Base-by-base conservation (phyloP, 441 rosid species). In the Populus hybrid region DNA sequence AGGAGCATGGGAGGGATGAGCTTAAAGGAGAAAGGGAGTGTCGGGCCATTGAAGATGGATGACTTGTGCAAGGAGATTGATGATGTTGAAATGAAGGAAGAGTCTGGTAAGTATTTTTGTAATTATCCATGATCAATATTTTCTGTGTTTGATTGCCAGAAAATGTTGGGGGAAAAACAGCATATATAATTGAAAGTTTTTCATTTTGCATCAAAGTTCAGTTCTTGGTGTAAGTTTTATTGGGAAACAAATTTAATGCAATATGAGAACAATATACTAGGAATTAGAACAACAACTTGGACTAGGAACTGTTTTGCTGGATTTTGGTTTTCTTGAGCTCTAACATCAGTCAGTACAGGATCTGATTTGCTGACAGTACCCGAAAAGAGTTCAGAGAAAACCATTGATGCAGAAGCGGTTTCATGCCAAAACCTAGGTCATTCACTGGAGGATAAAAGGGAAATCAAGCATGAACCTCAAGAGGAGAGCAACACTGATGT, bases 1-100 rank as follows among this genome's bases (percentile, higher is more conserved):
- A 90, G 88, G 81, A 78, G 73, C 71, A 81, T 92, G 91, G 87
- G 74, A 72, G 86, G 81, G n/a, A 68, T 94, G 81, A 84, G 87
- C 82, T 82, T 96, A 84, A 88, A 84, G 61, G 88, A 85, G 65
- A 80, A 75, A 70, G 86, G 35, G 79, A 75, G 57, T 63, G 26
- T 78, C 46, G 83, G 78, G 53, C 78, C 79, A 35, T 78, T 74
- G 23, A 84, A 83, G 68, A 71, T 77, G 76, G 82, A 83, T 70
- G 81, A 67, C 7, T 36, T 81, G 66, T 64, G 46, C 21, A 69
- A 77, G 24, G 78, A 77, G 26, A 65, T 64, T 59, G 80, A 75
- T 64, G 80, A 79, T 78, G 72, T 46, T 20, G 85, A 77, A 42
- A 67, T 70, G 57, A 67, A 75, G 20, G 79, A 71, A 21, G 78